Evolutionary conservation across 176 grass and related monocot genomes (phyloP), one percentile per base, ranked within the genome.

Genomic region (Echinochloa phyllopogon): DNA sequence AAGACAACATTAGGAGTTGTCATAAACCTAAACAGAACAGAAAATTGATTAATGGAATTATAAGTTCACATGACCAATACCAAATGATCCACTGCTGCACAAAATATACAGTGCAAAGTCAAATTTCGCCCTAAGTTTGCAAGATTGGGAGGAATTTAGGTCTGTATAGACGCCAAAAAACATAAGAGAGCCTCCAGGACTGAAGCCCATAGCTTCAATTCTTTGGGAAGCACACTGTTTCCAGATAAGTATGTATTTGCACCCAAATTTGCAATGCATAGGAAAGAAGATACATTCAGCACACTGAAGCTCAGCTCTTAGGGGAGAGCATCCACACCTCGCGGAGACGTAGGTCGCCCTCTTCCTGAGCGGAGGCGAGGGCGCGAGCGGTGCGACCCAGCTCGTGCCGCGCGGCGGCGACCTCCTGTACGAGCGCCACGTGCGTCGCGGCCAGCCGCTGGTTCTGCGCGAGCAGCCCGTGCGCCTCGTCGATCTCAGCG

Each of bases 371-470:
- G 9, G 93, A 69, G 44, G 82, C 86, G 43, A 89, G 39, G 3
- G 81, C 49, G 11, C 86, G 82, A 13, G 88, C 89, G 15, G 86
- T 77, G 50, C 88, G 96, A 55, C 84, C 77, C 2, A 99, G 86
- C 59, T 99, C 93, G 51, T 96, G 92, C 81, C 89, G 86, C 59
- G 84, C 88, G 59, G 92, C 87, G 52, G 88, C 86, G 58, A 95
- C 88, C 89, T 99, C 96, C 86, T 99, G 91, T 79, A 96, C 88
- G 44, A 99, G 93, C 23, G 96, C 96, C 37, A 99, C 96, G 65
- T 99, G 96, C 48, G 96, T 99, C 25, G 96, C 93, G 29, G 96
- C 86, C 60, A 99, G 91, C n/a, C 91, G 94, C 82, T 99, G 96
- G 81, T 99, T 99, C 80, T 91, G 93, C 59, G 62, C 88, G 65